Conservation (phyloP, 2,329 filamentous ascomycete species). For the Pseudogymnoascus sp. region DNA sequence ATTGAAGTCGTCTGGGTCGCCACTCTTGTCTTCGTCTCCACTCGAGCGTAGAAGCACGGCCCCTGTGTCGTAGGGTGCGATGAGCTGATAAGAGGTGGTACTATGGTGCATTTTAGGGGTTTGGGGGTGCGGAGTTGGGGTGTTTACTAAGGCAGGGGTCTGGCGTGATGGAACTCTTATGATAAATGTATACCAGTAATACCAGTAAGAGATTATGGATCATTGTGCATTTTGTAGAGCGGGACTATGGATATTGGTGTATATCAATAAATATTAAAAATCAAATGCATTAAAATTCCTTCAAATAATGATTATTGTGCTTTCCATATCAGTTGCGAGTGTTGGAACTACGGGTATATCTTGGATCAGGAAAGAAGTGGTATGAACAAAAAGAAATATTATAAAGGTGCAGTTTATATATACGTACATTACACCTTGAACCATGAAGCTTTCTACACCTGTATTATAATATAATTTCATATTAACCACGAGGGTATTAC, state of each 20-base stretch:
- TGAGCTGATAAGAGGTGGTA: neutral
- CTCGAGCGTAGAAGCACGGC: neutral
- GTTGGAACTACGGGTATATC: neutral
- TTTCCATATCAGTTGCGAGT: neutral
- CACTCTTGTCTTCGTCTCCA: neutral
- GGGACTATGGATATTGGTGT: neutral
- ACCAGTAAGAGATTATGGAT: neutral
- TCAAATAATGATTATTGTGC: neutral
- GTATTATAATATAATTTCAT: no score
- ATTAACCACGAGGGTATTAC: no score
- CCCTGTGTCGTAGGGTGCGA: neutral
- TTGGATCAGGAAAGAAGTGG: neutral
- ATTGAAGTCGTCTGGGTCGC: neutral
- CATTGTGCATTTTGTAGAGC: neutral
- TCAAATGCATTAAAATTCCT: neutral
- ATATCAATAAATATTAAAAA: neutral
- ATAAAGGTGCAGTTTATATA: neutral
- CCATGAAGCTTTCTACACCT: no score
- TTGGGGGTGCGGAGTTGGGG: neutral
- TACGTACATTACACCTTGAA: no score
- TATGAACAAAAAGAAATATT: neutral
- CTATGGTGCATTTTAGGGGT: neutral
- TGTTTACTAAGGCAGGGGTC: neutral
- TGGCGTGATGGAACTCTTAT: neutral
- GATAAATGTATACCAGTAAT: conserved; percentile 7